Conservation (phyloP, 176 grass and related monocot genomes). For the Puya raimondii region DNA sequence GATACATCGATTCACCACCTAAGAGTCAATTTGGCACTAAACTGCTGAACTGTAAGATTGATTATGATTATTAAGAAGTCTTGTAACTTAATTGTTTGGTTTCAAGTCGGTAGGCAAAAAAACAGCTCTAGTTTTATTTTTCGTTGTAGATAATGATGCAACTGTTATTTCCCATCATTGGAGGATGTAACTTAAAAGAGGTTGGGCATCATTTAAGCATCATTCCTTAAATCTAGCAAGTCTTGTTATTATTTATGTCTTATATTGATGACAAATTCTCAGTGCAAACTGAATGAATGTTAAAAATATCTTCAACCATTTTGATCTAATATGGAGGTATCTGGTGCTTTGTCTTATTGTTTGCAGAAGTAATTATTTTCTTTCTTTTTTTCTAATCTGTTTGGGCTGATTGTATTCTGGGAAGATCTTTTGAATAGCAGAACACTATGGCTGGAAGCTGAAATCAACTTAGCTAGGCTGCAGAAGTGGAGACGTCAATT, state of each 20-base stretch:
- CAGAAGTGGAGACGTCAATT: too few relatives aligned
- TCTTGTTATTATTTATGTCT: not conserved
- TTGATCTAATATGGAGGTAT: too few relatives aligned
- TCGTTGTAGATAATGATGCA: conserved; percentile 21
- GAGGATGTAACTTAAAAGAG: not conserved
- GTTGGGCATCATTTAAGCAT: not conserved
- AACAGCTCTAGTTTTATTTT: conserved; percentile 16
- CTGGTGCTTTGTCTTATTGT: too few relatives aligned
- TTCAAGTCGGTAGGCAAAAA: conserved; percentile 30
- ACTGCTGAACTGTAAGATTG: conserved; percentile 32
- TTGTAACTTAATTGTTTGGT: conserved; percentile 23
- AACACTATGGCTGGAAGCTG: too few relatives aligned
- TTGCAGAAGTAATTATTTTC: too few relatives aligned
- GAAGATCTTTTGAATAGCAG: too few relatives aligned
- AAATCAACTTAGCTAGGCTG: too few relatives aligned
- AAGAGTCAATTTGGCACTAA: conserved; percentile 22
- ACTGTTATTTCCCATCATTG: not conserved
- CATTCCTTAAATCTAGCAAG: not conserved
- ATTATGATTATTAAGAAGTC: conserved; percentile 41
- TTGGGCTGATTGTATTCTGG: too few relatives aligned
- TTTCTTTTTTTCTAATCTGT: too few relatives aligned
- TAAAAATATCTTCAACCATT: too few relatives aligned
- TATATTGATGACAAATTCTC: not conserved
- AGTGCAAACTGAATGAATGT: not conserved
- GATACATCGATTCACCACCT: not conserved